phyloP scores from a whole-genome alignment of 371 early-diverging fungal species.

The Nematocida major region DNA sequence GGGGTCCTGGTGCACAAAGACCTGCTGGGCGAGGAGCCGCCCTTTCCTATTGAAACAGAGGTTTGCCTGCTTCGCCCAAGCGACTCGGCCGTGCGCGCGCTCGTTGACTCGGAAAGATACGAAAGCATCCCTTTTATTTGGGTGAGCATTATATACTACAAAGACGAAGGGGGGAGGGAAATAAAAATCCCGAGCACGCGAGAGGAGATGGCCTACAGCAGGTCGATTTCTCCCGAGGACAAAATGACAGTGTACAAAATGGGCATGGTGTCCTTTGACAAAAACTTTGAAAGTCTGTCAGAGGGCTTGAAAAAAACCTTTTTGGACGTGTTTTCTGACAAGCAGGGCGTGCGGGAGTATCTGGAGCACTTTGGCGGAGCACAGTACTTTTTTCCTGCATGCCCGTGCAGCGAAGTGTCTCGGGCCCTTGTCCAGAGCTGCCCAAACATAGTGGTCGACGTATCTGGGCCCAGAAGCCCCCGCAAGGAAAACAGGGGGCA shows the following conservation, averaged over 20 bases:
- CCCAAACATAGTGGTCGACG: background rate
- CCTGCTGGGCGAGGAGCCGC: background rate
- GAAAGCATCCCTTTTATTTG: background rate
- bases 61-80: background rate
- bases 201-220: slow-evolving; percentile 5
- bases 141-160: background rate
- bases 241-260: background rate
- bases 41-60: background rate
- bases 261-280: background rate
- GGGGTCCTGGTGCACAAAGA: background rate
- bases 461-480: no score
- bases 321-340: background rate
- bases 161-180: background rate
- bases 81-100: background rate
- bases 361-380: background rate
- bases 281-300: background rate
- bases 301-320: background rate
- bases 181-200: background rate
- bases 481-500: background rate
- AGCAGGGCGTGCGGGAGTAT: background rate
- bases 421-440: background rate
- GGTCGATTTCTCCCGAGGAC: background rate
- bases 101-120: background rate
- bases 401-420: background rate
- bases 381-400: slow-evolving; percentile 4